Percentiles rank a stretch among this genome's conserved stretches.
These are phyloP conservation scores for Alloascoidea hylecoeti DNA, from an alignment of 805 yeast genomes.

Conservation along the genomic window DNA sequence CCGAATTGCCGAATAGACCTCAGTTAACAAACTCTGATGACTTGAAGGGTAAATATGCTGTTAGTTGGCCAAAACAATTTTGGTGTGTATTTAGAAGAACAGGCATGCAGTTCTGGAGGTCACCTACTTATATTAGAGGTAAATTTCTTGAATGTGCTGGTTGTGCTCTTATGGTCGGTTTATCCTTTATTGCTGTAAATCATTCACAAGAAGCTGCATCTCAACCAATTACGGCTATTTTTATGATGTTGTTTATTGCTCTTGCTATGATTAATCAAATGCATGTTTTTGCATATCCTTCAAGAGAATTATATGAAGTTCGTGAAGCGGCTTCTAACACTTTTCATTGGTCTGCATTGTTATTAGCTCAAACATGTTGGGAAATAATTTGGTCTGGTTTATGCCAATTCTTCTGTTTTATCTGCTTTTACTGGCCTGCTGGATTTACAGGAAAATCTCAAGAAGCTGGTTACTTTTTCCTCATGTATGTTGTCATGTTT, in stretches of 20 bases:
- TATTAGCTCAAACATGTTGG: conserved; percentile 34
- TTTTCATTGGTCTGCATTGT: conserved; percentile 53
- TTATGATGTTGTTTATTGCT: conserved; percentile 41
- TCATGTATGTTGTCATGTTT: conserved; percentile 33
- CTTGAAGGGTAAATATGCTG: conserved; percentile 24
- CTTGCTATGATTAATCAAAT: conserved; percentile 51
- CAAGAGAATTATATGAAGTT: conserved; percentile 55
- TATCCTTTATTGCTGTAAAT: conserved; percentile 49
- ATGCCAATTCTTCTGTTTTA: conserved; percentile 32
- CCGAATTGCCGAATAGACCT: conserved; percentile 11
- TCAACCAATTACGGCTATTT: conserved; percentile 43
- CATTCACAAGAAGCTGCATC: conserved; percentile 37
- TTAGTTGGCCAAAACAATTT: conserved; percentile 32
- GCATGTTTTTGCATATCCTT: conserved; percentile 35
- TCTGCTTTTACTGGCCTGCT: conserved; percentile 37
- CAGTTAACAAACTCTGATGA: conserved; percentile 8
- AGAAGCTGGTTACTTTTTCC: conserved; percentile 40
- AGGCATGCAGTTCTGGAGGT: conserved; percentile 36
- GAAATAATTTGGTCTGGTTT: conserved; percentile 48
- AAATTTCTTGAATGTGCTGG: conserved; percentile 35
- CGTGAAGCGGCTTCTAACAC: conserved; percentile 62
- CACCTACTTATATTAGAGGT: conserved; percentile 46
- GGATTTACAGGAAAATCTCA: conserved; percentile 26
- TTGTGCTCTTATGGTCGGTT: conserved; percentile 56
- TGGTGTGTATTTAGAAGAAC: conserved; percentile 26